Percentiles rank a stretch among this genome's conserved stretches.
phyloP scores from a whole-genome alignment of 2,329 filamentous ascomycete genomes.

The Graphilbum fragrans region DNA sequence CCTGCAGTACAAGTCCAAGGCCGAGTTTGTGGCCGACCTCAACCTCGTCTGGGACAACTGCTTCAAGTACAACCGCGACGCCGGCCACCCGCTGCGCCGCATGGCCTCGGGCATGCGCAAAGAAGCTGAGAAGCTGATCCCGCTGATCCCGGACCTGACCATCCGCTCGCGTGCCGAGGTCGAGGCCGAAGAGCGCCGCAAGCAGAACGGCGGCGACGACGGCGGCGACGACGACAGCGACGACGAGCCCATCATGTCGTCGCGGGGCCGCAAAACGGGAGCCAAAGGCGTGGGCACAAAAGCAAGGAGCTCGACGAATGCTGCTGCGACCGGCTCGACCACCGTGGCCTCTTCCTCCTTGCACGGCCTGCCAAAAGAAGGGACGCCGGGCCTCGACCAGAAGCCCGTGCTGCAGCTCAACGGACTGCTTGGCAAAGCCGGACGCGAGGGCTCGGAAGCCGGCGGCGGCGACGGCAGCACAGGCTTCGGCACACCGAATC shows the following conservation, averaged over 20 bases:
- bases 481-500: constrained; percentile 73
- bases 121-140: constrained; percentile 92
- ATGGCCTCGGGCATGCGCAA: constrained; percentile 96
- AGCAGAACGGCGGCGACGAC: constrained; percentile 74
- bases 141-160: constrained; percentile 83
- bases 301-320: constrained; percentile 32
- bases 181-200: constrained; percentile 73
- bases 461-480: constrained; percentile 65
- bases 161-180: constrained; percentile 89
- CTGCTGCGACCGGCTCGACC: neutral
- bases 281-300: constrained; percentile 64
- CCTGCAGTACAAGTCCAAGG: constrained; percentile 72
- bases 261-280: constrained; percentile 76
- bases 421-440: constrained; percentile 41
- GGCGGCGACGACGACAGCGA: constrained; percentile 85
- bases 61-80: constrained; percentile 86
- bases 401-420: constrained; percentile 62
- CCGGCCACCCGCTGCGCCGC: constrained; percentile 74
- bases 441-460: constrained; percentile 63
- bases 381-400: constrained; percentile 62
- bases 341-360: constrained; percentile 37
- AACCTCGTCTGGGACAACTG: constrained; percentile 97
- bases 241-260: constrained; percentile 97
- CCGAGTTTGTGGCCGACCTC: constrained; percentile 86
- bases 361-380: constrained; percentile 61